Percentiles rank a stretch among this genome's conserved stretches.
phyloP scores from a whole-genome alignment of 768 basidiomycete genomes.

The Pluteus cervinus region DNA sequence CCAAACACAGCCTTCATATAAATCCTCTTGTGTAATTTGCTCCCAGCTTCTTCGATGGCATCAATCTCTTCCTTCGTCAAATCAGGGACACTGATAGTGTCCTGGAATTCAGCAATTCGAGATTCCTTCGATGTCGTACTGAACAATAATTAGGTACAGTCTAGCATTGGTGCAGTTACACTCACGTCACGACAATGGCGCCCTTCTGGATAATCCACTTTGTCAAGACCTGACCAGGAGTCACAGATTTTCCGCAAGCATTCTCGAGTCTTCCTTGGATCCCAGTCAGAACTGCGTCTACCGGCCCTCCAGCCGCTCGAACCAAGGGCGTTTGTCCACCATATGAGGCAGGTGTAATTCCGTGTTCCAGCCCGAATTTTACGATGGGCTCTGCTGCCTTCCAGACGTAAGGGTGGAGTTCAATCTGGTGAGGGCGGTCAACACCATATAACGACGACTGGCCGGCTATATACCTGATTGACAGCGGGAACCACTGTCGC shows the following conservation, averaged over 20 bases:
- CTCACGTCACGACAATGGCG: constrained; percentile 61
- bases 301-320: constrained; percentile 45
- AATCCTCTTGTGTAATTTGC: constrained; percentile 35
- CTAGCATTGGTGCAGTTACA: constrained; percentile 3
- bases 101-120: constrained; percentile 40
- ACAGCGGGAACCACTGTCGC: constrained; percentile 56
- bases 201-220: constrained; percentile 65
- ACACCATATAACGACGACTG: background rate
- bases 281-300: constrained; percentile 46
- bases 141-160: constrained; percentile 2
- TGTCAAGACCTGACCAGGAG: constrained; percentile 58
- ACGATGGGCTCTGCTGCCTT: constrained; percentile 50
- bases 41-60: constrained; percentile 55
- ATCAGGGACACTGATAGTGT: constrained; percentile 37
- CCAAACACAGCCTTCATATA: constrained; percentile 35
- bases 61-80: constrained; percentile 52
- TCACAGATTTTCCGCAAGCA: constrained; percentile 32
- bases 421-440: constrained; percentile 36
- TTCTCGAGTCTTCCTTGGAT: constrained; percentile 47
- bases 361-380: constrained; percentile 45
- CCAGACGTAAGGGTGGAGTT: constrained; percentile 69
- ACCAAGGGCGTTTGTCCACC: constrained; percentile 46
- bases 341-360: constrained; percentile 64
- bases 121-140: constrained; percentile 44
- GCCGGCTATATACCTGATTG: constrained; percentile 47